Conservation (phyloP, 2,329 filamentous ascomycete genomes). For the Trichoderma oligosporum region DNA sequence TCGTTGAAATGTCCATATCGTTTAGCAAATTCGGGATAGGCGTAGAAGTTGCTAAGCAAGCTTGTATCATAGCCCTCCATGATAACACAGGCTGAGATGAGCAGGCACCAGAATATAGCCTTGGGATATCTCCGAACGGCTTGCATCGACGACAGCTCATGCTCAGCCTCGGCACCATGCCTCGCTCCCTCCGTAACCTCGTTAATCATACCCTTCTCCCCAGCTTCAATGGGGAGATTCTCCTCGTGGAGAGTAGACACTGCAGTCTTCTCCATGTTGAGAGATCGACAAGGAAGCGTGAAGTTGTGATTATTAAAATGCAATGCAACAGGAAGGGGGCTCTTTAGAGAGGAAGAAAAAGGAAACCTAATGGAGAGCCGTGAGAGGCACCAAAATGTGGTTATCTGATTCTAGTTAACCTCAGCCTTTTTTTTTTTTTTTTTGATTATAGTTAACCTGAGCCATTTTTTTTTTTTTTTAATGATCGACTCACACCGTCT, state of each 20-base stretch:
- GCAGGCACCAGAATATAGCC: slow-evolving; percentile 37
- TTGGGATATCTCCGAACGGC: slow-evolving; percentile 32
- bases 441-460: no score
- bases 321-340: no score
- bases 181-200: slow-evolving; percentile 5
- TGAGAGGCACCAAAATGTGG: not conserved
- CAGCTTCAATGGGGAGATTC: slow-evolving; percentile 2
- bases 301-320: not conserved
- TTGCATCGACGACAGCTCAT: slow-evolving; percentile 20
- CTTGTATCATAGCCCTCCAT: slow-evolving; percentile 43
- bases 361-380: not conserved
- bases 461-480: not conserved
- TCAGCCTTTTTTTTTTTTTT: not conserved
- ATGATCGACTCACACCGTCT: not conserved
- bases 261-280: slow-evolving; percentile 10
- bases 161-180: slow-evolving; percentile 7
- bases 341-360: not conserved
- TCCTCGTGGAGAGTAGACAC: slow-evolving; percentile 16
- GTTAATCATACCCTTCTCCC: slow-evolving; percentile 8
- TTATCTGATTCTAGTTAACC: not conserved
- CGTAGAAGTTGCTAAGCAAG: slow-evolving; percentile 37
- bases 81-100: slow-evolving; percentile 37
- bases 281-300: not conserved
- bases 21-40: slow-evolving; percentile 27
- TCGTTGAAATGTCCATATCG: slow-evolving; percentile 18